Conservation (phyloP, 768 basidiomycete genomes). For the Trametes sanguinea region DNA sequence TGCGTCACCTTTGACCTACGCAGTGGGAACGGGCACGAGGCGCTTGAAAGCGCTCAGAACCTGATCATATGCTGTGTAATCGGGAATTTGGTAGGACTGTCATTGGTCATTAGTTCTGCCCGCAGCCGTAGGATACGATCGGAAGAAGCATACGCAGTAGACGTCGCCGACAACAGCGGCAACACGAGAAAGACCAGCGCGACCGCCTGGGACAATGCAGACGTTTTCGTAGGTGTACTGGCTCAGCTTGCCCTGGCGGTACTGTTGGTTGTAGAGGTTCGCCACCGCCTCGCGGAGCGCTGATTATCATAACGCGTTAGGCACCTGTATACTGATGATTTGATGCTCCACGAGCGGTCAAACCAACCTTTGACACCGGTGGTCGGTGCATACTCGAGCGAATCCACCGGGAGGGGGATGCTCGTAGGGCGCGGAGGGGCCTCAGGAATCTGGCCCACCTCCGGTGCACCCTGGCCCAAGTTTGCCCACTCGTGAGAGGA, state of each 20-base stretch:
- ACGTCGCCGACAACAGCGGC: slow-evolving; percentile 92
- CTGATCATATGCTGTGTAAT: slow-evolving; percentile 89
- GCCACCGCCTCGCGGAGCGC: slow-evolving; percentile 89
- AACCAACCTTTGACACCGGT: slow-evolving; percentile 79
- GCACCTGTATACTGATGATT: not conserved
- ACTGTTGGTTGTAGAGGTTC: slow-evolving; percentile 83
- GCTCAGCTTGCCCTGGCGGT: slow-evolving; percentile 76
- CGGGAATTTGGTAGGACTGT: slow-evolving; percentile 87
- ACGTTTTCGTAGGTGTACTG: slow-evolving; percentile 93
- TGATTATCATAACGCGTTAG: slow-evolving; percentile 32
- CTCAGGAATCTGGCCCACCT: slow-evolving; percentile 81
- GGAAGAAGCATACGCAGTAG: slow-evolving; percentile 46
- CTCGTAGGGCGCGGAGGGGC: slow-evolving; percentile 66
- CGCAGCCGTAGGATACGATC: not conserved
- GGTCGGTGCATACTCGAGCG: slow-evolving; percentile 90
- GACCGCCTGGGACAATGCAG: slow-evolving; percentile 93
- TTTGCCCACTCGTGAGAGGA: slow-evolving; percentile 83
- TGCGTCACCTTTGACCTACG: slow-evolving; percentile 47
- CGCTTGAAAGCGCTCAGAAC: slow-evolving; percentile 84
- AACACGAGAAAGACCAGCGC: slow-evolving; percentile 85
- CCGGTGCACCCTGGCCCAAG: slow-evolving; percentile 90
- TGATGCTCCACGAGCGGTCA: not conserved
- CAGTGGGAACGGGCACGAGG: slow-evolving; percentile 88
- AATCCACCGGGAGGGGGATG: slow-evolving; percentile 68
- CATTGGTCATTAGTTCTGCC: slow-evolving; percentile 14